phyloP scores from a whole-genome alignment of 352 stramenopile species.

The Globisporangium emineosum region DNA sequence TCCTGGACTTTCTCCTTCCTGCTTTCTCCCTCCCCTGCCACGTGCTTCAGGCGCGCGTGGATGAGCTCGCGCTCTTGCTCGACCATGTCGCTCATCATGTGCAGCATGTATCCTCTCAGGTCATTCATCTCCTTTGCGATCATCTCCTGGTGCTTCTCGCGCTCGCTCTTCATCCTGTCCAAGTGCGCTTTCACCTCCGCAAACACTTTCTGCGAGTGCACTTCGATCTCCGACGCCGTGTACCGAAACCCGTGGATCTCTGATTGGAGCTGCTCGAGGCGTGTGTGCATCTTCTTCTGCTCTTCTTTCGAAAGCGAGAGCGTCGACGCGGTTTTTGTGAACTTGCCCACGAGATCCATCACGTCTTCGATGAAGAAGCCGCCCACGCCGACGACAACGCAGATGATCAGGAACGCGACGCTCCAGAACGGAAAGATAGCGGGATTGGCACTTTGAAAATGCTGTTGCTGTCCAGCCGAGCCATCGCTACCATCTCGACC shows the following conservation, averaged over 20 bases:
- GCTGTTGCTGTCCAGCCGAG: not conserved
- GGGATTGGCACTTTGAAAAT: not conserved
- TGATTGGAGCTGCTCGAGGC: slow-evolving; percentile 46
- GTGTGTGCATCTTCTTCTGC: slow-evolving; percentile 42
- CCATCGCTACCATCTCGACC: not conserved
- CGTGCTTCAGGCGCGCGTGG: slow-evolving; percentile 29
- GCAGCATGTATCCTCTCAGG: slow-evolving; percentile 44
- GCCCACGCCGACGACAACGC: slow-evolving; percentile 34
- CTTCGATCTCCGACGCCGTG: slow-evolving; percentile 48
- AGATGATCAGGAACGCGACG: slow-evolving; percentile 37
- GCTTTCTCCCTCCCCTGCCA: slow-evolving; percentile 24
- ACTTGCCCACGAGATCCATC: slow-evolving; percentile 27
- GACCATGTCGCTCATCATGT: slow-evolving; percentile 51
- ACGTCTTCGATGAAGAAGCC: slow-evolving; percentile 62
- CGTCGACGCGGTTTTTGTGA: slow-evolving; percentile 25
- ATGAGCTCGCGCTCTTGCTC: slow-evolving; percentile 52
- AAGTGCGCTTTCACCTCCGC: slow-evolving; percentile 45
- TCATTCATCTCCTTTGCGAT: slow-evolving; percentile 67
- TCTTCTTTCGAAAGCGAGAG: slow-evolving; percentile 31
- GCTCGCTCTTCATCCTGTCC: slow-evolving; percentile 42
- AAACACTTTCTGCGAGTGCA: slow-evolving; percentile 51
- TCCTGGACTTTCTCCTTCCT: slow-evolving; percentile 3
- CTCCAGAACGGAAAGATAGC: slow-evolving; percentile 39
- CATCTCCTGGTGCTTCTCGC: slow-evolving; percentile 54
- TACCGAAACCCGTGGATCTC: slow-evolving; percentile 47